Percentiles rank a stretch among this genome's conserved stretches.
These are phyloP conservation scores for Tolypocladium tundrense DNA, from an alignment of 2,329 filamentous ascomycete species.

Conservation along the genomic window DNA sequence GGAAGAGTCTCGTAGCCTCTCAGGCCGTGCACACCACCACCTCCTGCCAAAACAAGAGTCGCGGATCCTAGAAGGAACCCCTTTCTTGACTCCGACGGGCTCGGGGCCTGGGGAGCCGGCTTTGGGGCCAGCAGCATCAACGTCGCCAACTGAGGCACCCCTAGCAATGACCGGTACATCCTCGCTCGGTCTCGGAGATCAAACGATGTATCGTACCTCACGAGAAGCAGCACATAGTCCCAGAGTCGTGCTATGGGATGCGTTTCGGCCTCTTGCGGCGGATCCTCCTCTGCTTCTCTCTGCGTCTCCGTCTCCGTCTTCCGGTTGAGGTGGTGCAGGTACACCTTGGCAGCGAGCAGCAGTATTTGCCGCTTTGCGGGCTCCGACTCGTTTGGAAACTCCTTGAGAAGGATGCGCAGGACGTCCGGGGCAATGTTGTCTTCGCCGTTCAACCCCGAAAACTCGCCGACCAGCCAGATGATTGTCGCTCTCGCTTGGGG, in stretches of 20 bases:
- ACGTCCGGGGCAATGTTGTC: conserved; percentile 92
- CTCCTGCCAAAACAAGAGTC: conserved; percentile 72
- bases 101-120: conserved; percentile 81
- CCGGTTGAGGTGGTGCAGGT: conserved; percentile 74
- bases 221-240: conserved; percentile 74
- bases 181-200: conserved; percentile 86
- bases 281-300: conserved; percentile 20
- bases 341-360: conserved; percentile 90
- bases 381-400: conserved; percentile 76
- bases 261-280: conserved; percentile 19
- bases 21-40: conserved; percentile 62
- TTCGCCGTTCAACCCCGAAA: conserved; percentile 66
- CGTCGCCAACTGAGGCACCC: conserved; percentile 76
- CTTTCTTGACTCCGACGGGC: conserved; percentile 74
- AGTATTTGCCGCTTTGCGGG: conserved; percentile 85
- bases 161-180: conserved; percentile 76
- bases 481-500: conserved; percentile 87
- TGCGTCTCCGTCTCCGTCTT: conserved; percentile 34
- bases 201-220: conserved; percentile 89
- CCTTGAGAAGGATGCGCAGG: conserved; percentile 74
- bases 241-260: conserved; percentile 72
- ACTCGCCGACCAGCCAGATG: conserved; percentile 95
- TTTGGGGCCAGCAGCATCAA: conserved; percentile 89
- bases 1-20: conserved; percentile 72
- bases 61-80: conserved; percentile 74